Base-by-base conservation (phyloP, 208 protist species). In the Crithidia expoeki region DNA sequence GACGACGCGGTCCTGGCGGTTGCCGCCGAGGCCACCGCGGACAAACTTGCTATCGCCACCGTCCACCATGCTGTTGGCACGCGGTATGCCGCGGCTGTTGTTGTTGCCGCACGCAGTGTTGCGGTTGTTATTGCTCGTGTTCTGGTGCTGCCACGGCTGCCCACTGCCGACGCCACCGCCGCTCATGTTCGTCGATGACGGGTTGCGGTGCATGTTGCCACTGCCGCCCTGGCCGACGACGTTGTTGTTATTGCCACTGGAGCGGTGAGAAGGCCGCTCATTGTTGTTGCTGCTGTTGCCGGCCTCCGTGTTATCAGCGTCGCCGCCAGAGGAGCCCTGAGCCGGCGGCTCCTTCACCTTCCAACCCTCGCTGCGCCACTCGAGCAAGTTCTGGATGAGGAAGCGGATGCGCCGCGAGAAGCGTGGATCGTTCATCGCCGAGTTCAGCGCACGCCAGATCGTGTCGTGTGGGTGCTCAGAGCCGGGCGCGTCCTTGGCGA, bases 331-430 rank as follows among this genome's bases (percentile, higher is more conserved):
- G 46, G 79, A 62, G 49, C 53, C 58, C 61, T 71, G 62, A 12
- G 47, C 28, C 36, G 59, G 61, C 4, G 64, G 49, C 46, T 88
- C 83, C 67, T 89, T 87, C 34, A 74, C 50, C 72, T 89, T 87
- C 85, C 86, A 94, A 30, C 84, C 86, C 40, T 78, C 56, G 34
- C 78, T 84, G 63, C 88, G 76, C 72, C 80, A 80, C 42, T 94
- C 89, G 68, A 94, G 76, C 21, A 94, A 59, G 71, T 96, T 96
- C 53, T 93, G 92, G 32, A 94, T 79, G 56, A 94, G 79, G 56
- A 93, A 96, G 46, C 87, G 92, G 38, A 94, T 94, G 28, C 89
- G 86, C 2, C 72, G 85, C 10, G 92, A 93, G 72, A 91, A 83
- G 49, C 68, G 62, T 21, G 77, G 51, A 55, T 90, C 77, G 42